Base-by-base conservation (phyloP, 805 yeast species). In the Pichia membranifaciens region DNA sequence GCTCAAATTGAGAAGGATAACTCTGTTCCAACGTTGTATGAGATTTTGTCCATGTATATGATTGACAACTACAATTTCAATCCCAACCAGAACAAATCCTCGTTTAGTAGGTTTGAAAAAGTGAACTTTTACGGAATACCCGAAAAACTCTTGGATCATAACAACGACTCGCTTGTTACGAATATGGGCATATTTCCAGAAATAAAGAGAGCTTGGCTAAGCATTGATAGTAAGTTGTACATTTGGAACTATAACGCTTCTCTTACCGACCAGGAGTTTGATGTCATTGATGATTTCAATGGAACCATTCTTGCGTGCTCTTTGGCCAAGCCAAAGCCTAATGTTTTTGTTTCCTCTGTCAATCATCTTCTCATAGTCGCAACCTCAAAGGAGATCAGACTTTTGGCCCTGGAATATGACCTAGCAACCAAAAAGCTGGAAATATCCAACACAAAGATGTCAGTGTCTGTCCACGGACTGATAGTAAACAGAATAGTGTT, bases 181-280 rank as follows among this genome's bases (percentile, higher is more conserved):
- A 80, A 82, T 50, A 82, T 87, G 80, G 99, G 99, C 13, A 67
- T 89, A 22, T 81, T 93, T 54, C 78, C 90, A 0, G 89, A 84
- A 49, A 74, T 93, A 28, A 77, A 79, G 51, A 78, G 95, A 50
- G 80, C 90, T 13, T 93, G 97, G 96, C 75, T 91, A 29, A 79
- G 84, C 3, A 78, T 82, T 29, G 97, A 88, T 59, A 83, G 84
- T 61, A 84, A 84, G 57, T 71, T 91, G 57, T 77, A 85, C 31
- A 72, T 95, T 21, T 93, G 98, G 98, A 84, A 89, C 62, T 80
- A 83, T 59, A 52, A 51, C 40, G 58, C 61, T 1, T 54, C 59
- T 13, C 77, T 75, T 48, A 56, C 58, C 15, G 75, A 77, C 20
- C 65, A 74, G 23, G 91, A 84, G 50, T 86, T 81, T 59, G 81